These are phyloP conservation scores for Emericellopsis atlantica DNA, from an alignment of 2,329 filamentous ascomycete genomes.

Conservation along the genomic window DNA sequence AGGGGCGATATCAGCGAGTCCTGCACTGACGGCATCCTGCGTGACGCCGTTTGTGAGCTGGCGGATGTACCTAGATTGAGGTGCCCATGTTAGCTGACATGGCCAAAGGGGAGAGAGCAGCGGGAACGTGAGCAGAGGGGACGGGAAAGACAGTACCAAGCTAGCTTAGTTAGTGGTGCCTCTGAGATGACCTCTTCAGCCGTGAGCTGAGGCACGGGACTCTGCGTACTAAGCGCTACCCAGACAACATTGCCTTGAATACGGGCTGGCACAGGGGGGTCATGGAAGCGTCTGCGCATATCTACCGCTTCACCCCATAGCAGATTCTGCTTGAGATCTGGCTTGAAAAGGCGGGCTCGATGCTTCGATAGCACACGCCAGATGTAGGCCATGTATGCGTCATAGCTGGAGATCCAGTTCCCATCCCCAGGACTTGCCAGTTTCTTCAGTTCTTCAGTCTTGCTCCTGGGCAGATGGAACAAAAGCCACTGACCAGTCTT, in stretches of 20 bases:
- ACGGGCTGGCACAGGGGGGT: conserved; percentile 16
- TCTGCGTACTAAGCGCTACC: conserved; percentile 11
- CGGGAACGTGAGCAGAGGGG: background rate
- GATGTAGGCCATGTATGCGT: conserved; percentile 27
- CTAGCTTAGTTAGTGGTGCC: conserved; percentile 18
- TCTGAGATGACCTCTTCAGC: conserved; percentile 20
- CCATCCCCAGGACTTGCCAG: conserved; percentile 18
- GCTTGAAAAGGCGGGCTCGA: conserved; percentile 18
- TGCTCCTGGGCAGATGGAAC: conserved; percentile 30
- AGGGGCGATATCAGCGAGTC: conserved; percentile 16
- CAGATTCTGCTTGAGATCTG: conserved; percentile 11
- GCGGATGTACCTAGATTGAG: conserved; percentile 16
- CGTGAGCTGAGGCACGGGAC: conserved; percentile 14
- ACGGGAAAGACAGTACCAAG: conserved; percentile 5
- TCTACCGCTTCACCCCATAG: conserved; percentile 24
- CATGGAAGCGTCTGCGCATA: conserved; percentile 22
- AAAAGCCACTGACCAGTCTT: conserved; percentile 13
- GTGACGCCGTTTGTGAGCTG: conserved; percentile 20
- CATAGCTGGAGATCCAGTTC: conserved; percentile 30
- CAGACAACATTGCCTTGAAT: conserved; percentile 23
- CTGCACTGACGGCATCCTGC: conserved; percentile 13
- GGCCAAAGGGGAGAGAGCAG: background rate
- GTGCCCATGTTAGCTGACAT: background rate
- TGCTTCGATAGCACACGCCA: conserved; percentile 24
- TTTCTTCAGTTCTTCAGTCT: conserved; percentile 23